Conservation (phyloP, 1,139 yeast genomes). For the Yamadazyma atlantica region DNA sequence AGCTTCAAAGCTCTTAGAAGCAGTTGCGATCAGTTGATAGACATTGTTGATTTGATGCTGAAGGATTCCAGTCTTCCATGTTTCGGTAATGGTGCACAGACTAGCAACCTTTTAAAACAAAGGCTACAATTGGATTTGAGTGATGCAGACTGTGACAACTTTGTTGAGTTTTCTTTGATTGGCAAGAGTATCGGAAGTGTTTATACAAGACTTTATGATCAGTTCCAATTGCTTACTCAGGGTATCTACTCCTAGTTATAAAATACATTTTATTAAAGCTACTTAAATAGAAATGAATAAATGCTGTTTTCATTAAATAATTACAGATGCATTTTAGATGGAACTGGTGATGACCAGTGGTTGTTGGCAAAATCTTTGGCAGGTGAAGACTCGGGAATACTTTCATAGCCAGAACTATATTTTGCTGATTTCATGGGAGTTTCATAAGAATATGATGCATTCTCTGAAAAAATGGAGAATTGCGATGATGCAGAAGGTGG, state of each 20-base stretch:
- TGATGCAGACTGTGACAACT: slow-evolving; percentile 72
- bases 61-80: slow-evolving; percentile 88
- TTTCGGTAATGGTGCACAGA: slow-evolving; percentile 81
- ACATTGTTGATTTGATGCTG: slow-evolving; percentile 90
- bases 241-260: slow-evolving; percentile 70
- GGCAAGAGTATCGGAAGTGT: slow-evolving; percentile 84
- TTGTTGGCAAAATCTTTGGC: slow-evolving; percentile 1
- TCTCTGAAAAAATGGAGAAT: slow-evolving; percentile 34
- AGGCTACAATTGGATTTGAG: slow-evolving; percentile 74
- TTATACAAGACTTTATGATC: slow-evolving; percentile 90
- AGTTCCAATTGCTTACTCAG: slow-evolving; percentile 89
- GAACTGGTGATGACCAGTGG: slow-evolving; percentile 11
- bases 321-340: slow-evolving; percentile 11
- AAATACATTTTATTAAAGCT: slow-evolving; percentile 2
- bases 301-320: slow-evolving; percentile 2
- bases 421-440: slow-evolving; percentile 9
- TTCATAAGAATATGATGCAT: slow-evolving; percentile 7
- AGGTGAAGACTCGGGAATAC: slow-evolving; percentile 5
- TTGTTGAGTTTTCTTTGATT: slow-evolving; percentile 72
- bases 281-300: slow-evolving; percentile 2
- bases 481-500: slow-evolving; percentile 47
- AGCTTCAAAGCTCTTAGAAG: slow-evolving; percentile 73
- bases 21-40: slow-evolving; percentile 68
- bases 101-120: slow-evolving; percentile 74
- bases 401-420: slow-evolving; percentile 2